Conservation (phyloP, 805 yeast species). For the Saturnispora dispora region DNA sequence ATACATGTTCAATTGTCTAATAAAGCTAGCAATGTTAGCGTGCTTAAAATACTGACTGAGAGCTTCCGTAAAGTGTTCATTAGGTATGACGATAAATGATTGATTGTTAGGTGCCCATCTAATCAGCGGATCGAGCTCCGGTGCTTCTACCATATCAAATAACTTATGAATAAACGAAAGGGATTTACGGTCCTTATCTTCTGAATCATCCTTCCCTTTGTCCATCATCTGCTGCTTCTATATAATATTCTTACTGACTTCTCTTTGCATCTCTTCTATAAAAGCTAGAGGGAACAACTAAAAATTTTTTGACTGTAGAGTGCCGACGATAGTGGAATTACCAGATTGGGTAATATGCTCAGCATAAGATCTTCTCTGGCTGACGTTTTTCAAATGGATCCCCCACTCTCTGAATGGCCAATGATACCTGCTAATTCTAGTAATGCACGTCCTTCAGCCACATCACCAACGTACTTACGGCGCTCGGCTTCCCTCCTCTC, state of each 20-base stretch:
- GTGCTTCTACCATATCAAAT: slow-evolving; percentile 84
- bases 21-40: slow-evolving; percentile 71
- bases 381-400: slow-evolving; percentile 31
- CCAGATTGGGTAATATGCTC: background rate
- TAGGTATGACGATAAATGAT: slow-evolving; percentile 73
- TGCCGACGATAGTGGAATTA: background rate
- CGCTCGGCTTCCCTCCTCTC: slow-evolving; percentile 79
- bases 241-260: background rate
- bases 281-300: background rate
- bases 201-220: background rate
- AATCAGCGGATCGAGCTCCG: slow-evolving; percentile 59
- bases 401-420: slow-evolving; percentile 40
- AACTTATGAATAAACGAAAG: slow-evolving; percentile 70
- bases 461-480: slow-evolving; percentile 59
- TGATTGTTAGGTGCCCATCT: slow-evolving; percentile 69
- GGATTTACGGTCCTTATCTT: slow-evolving; percentile 9
- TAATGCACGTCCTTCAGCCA: slow-evolving; percentile 78
- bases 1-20: slow-evolving; percentile 73
- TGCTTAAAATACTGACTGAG: slow-evolving; percentile 63
- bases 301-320: background rate
- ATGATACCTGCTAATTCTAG: slow-evolving; percentile 73
- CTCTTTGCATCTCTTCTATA: background rate
- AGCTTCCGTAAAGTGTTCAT: slow-evolving; percentile 78
- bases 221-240: background rate
- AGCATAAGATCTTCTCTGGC: background rate